Evolutionary conservation across 495 filamentous ascomycete genomes (phyloP), one percentile per base, ranked within the genome.

Genomic region (Amphirosellinia nigrospora): DNA sequence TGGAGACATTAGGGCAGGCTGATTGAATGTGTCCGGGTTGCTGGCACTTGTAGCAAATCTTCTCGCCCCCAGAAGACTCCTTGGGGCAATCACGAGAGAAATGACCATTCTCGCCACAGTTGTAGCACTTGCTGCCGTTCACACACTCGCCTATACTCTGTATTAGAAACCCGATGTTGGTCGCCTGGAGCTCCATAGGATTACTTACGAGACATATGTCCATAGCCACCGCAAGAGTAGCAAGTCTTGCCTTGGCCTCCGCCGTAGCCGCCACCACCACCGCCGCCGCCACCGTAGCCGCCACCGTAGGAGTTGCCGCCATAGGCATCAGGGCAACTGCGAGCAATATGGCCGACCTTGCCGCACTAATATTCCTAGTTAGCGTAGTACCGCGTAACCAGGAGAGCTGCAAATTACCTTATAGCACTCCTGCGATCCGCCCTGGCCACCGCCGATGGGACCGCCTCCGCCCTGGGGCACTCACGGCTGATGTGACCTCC

Each of bases 21-120:
- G 93, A 87, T 88, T 98, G 96, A 77, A 98, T 89, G 85, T 99
- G 96, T 75, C 96, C 96, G 68, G 94, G 90, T 84, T 97, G 93
- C 88, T 97, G 96, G 93, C 96, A 98, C 84, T 95, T 96, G 86
- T 99, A 99, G 90, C 96, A 99, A 77, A 95, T 94, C 75, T 96
- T 93, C 87, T 98, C 96, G 77, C 89, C 89, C 55, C 77, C 79
- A 70, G 88, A 87, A 59, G 91, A 89, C 82, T 97, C 95, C 73
- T 94, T 92, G 65, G 94, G 92, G 87, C 96, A 99, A 78, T 99
- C 96, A 66, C 96, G 92, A 70, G 92, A 94, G 73, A 98, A 87
- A 82, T 98, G 96, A 70, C 96, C 96, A 62, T 94, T 90, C 82
- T 96, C 92, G 69, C 96, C 96, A 79, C 96, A 99, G 89, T 98